phyloP scores from a whole-genome alignment of 2,329 filamentous ascomycete genomes.

The Hymenoscyphus repandus region DNA sequence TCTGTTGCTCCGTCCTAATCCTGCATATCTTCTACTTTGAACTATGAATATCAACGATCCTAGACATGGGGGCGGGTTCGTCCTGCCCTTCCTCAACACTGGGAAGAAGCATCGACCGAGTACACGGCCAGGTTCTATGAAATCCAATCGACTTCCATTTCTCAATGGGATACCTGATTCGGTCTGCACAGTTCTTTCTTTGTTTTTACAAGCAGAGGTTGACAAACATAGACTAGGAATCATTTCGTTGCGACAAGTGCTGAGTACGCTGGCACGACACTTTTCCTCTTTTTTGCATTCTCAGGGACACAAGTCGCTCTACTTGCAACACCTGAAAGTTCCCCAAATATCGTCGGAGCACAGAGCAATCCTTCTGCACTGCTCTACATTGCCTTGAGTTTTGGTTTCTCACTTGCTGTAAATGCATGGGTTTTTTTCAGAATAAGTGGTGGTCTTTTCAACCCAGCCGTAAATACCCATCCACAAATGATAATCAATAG shows the following conservation, averaged over 20 bases:
- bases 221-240: constrained; percentile 14
- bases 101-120: constrained; percentile 7
- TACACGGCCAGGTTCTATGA: constrained; percentile 16
- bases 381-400: constrained; percentile 25
- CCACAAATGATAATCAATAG: constrained; percentile 25
- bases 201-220: background rate
- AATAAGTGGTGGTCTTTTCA: constrained; percentile 44
- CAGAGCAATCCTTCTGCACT: constrained; percentile 34
- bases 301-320: constrained; percentile 22
- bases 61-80: constrained; percentile 15
- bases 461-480: constrained; percentile 40
- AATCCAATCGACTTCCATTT: constrained; percentile 18
- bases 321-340: constrained; percentile 23
- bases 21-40: no score
- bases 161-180: constrained; percentile 15
- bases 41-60: constrained; percentile 26
- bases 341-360: constrained; percentile 35
- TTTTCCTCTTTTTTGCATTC: constrained; percentile 29
- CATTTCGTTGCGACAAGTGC: constrained; percentile 22
- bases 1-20: no score
- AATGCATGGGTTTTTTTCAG: constrained; percentile 50
- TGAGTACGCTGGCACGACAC: constrained; percentile 22
- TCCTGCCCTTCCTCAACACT: constrained; percentile 20
- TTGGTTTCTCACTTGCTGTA: constrained; percentile 36
- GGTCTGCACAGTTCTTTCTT: constrained; percentile 5